Conservation (phyloP, 495 filamentous ascomycete species). For the Sordaria brevicollis region DNA sequence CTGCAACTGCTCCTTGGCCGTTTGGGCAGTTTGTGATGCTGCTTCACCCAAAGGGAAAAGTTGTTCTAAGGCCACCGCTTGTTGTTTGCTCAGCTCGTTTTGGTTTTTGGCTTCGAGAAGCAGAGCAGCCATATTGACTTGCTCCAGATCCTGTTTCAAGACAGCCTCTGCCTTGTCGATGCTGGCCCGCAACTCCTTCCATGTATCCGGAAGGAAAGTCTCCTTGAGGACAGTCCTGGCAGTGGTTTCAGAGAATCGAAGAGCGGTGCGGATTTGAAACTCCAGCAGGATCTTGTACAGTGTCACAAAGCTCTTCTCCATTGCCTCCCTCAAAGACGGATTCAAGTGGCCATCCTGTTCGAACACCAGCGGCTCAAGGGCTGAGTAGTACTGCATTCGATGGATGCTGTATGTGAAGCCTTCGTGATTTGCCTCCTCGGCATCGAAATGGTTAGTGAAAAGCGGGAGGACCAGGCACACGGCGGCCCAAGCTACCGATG, state of each 20-base stretch:
- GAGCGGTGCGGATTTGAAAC: neutral
- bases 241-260: neutral
- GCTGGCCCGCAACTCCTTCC: neutral
- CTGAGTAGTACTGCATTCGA: constrained; percentile 15
- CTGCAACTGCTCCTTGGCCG: neutral
- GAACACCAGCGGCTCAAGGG: constrained; percentile 6
- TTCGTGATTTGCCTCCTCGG: constrained; percentile 12
- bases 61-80: neutral
- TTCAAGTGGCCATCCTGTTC: neutral
- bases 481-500: constrained; percentile 16
- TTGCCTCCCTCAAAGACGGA: neutral
- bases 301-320: neutral
- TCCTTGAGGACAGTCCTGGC: neutral
- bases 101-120: neutral
- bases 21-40: neutral
- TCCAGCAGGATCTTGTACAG: neutral
- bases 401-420: constrained; percentile 18
- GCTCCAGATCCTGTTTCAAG: neutral
- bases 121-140: neutral
- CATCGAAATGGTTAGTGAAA: constrained; percentile 13
- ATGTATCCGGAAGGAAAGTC: neutral
- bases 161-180: neutral
- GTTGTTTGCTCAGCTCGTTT: neutral
- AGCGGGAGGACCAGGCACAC: constrained; percentile 17
- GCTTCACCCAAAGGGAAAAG: neutral